Evolutionary conservation across 2,329 filamentous ascomycete species (phyloP), one percentile per base, ranked within the genome.

Genomic region (Phaeosphaeriaceae sp.): DNA sequence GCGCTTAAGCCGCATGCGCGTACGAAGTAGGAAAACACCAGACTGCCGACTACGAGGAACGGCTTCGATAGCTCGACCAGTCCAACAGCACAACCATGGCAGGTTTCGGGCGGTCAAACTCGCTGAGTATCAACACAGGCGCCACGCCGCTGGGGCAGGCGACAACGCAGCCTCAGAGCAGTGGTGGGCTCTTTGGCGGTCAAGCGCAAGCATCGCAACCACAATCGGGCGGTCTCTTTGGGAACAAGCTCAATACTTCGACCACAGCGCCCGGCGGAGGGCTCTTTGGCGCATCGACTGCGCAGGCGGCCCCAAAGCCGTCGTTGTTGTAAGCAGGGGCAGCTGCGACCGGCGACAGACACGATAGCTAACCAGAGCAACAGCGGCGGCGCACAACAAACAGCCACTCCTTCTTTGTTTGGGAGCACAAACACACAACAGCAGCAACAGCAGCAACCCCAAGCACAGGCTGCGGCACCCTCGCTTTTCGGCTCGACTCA

Each of bases 91-190:
- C 47, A 30, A 35, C 50, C 23, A 78, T 79, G 75, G 67, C 81
- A 69, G 80, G 80, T 46, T 80, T 83, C 65, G 81, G 80, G 47
- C 77, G 81, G 49, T 82, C 80, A 23, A 82, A 83, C 68, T 81
- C 80, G 57, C 76, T 87, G 70, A 84, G 81, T 59, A 81, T 87
- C 68, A 87, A 86, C 68, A 87, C 85, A 21, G 80, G 80, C 61
- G 71, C 82, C 71, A 46, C 19, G 19, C 19, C 32, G 21, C 67
- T 72, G 60, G 60, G 56, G 42, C 73, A 76, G 56, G 65, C 71
- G 60, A 68, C 67, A 21, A 60, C 65, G 17, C 71, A 73, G 58
- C 73, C 72, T 40, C 69, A 68, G 58, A 64, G 59, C 51, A 69
- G 65, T 51, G 70, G 70, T 22, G 68, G 67, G 17, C 69, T 74